phyloP scores from a whole-genome alignment of 345 rosid species.

The Citrus reticulata region DNA sequence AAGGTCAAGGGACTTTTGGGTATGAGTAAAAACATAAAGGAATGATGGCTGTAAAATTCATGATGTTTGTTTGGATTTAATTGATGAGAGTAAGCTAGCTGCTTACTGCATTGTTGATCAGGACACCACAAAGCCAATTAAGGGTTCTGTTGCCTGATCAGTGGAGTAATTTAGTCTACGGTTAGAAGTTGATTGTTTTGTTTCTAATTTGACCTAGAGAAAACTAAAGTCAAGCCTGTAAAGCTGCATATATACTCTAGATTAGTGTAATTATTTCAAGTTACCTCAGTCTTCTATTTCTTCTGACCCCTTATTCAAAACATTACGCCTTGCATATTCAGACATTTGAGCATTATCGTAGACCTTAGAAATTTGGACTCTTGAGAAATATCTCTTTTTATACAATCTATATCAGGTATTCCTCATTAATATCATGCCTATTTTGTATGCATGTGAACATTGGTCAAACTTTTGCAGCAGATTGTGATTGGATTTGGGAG shows the following conservation, averaged over 20 bases:
- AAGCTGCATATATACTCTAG: background rate
- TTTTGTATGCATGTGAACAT: background rate
- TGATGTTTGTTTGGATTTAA: background rate
- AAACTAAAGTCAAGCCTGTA: background rate
- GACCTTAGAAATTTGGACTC: background rate
- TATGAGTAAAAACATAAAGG: background rate
- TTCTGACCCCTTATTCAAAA: no score
- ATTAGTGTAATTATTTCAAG: background rate
- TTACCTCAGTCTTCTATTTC: background rate
- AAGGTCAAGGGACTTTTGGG: background rate
- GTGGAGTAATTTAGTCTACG: background rate
- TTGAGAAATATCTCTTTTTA: background rate
- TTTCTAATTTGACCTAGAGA: background rate
- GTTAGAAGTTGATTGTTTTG: background rate
- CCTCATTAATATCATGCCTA: background rate
- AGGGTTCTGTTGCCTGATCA: background rate
- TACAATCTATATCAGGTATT: background rate
- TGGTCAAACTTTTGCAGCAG: background rate
- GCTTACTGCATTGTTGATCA: background rate
- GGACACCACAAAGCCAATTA: background rate
- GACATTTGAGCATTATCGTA: background rate
- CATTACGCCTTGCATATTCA: no score
- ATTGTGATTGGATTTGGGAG: background rate
- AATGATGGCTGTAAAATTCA: background rate
- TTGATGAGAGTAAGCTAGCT: background rate